Evolutionary conservation across 805 yeast species (phyloP).

Genomic region (Sporopachydermia quercuum): DNA sequence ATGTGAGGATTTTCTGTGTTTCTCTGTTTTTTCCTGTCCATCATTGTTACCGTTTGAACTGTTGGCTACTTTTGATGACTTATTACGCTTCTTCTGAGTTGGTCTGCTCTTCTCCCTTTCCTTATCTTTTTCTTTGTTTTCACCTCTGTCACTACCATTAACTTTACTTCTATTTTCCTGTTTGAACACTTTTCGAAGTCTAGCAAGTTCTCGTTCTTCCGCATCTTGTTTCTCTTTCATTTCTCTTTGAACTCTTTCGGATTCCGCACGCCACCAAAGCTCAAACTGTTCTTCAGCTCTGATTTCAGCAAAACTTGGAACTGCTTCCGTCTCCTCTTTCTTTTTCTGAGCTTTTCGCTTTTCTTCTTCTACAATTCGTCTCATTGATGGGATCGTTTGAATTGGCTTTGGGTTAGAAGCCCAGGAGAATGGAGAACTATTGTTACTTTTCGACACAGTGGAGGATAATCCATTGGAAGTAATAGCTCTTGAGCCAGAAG

Average conservation of each 20-base stretch:
- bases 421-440: background rate
- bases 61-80: too few species aligned
- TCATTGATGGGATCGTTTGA: background rate
- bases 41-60: too few species aligned
- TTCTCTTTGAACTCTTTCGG: conserved; percentile 23
- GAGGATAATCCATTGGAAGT: too few species aligned
- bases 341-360: background rate
- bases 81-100: too few species aligned
- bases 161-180: too few species aligned
- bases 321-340: background rate
- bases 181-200: background rate
- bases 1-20: too few species aligned
- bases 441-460: too few species aligned
- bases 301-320: background rate
- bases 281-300: conserved; percentile 63
- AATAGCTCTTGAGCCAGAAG: too few species aligned
- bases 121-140: too few species aligned
- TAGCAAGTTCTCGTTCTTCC: background rate
- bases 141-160: too few species aligned
- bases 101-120: too few species aligned
- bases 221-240: background rate
- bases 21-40: too few species aligned
- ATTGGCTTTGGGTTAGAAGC: background rate
- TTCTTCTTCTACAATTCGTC: conserved; percentile 1
- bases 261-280: conserved; percentile 77